phyloP scores from a whole-genome alignment of 1,284 basidiomycete genomes.

The Microbotryomycetes sp. region DNA sequence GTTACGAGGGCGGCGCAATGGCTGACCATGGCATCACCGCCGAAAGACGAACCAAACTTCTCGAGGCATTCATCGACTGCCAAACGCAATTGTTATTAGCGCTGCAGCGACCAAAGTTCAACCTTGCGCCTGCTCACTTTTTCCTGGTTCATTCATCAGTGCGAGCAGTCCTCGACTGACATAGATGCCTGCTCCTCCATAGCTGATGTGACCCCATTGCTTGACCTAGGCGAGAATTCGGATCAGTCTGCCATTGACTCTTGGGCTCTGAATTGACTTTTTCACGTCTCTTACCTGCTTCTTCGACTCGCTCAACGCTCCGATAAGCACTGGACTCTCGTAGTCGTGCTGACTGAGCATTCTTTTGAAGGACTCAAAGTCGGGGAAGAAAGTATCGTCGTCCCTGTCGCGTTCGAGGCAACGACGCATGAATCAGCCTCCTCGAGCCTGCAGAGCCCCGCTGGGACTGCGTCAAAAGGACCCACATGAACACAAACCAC shows the following conservation, averaged over 20 bases:
- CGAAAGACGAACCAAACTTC: slow-evolving; percentile 22
- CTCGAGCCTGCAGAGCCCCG: neutral
- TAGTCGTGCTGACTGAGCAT: slow-evolving; percentile 23
- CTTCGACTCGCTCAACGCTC: slow-evolving; percentile 31
- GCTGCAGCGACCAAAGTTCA: neutral
- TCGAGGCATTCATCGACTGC: slow-evolving; percentile 9
- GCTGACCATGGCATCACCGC: slow-evolving; percentile 31
- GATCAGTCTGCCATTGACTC: neutral
- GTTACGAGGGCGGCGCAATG: slow-evolving; percentile 33
- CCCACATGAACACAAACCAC: slow-evolving; percentile 37
- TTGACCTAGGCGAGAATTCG: slow-evolving; percentile 9
- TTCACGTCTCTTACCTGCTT: slow-evolving; percentile 25
- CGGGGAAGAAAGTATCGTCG: slow-evolving; percentile 37
- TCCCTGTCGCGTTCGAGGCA: slow-evolving; percentile 19
- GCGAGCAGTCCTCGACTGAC: slow-evolving; percentile 25
- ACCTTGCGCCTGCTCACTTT: slow-evolving; percentile 18
- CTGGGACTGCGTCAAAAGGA: neutral
- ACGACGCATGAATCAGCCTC: neutral
- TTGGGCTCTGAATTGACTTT: neutral
- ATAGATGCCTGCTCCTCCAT: slow-evolving; percentile 34
- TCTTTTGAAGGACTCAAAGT: slow-evolving; percentile 27
- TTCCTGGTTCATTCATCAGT: slow-evolving; percentile 30
- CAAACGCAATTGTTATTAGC: neutral
- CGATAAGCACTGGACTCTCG: slow-evolving; percentile 24
- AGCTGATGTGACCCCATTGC: slow-evolving; percentile 34